Conservation (phyloP, 1,284 basidiomycete species). For the Thecaphora thlaspeos region DNA sequence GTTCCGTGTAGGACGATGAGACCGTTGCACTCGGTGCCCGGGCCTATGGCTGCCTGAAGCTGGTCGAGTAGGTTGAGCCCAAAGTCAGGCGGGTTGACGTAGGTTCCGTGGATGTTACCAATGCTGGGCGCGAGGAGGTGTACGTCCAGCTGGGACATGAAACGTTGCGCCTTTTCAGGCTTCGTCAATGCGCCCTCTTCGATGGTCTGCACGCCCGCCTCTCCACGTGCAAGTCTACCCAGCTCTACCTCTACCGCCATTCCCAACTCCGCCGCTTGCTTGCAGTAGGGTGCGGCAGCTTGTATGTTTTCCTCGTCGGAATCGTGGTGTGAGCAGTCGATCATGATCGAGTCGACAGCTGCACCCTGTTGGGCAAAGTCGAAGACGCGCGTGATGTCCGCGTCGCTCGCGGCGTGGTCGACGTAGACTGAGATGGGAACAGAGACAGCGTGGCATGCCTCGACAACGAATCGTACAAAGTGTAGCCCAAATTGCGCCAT, state of each 20-base stretch:
- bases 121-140: conserved; percentile 61
- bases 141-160: conserved; percentile 53
- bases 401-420: conserved; percentile 29
- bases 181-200: conserved; percentile 60
- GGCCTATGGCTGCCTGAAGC: conserved; percentile 20
- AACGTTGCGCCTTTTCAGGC: conserved; percentile 49
- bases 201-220: conserved; percentile 61
- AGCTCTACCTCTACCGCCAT: conserved; percentile 62
- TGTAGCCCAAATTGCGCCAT: conserved; percentile 35
- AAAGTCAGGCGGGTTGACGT: conserved; percentile 24
- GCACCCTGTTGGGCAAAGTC: conserved; percentile 25
- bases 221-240: conserved; percentile 61
- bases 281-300: conserved; percentile 32
- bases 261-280: conserved; percentile 53
- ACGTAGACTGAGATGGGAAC: conserved; percentile 37
- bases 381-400: conserved; percentile 27
- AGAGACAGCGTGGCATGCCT: conserved; percentile 17
- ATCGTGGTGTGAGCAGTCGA: conserved; percentile 31
- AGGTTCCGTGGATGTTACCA: conserved; percentile 60
- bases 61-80: conserved; percentile 19
- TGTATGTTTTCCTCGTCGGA: conserved; percentile 36
- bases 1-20: conserved; percentile 36
- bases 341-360: conserved; percentile 33
- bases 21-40: conserved; percentile 11
- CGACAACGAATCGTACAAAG: conserved; percentile 21